Evolutionary conservation across 176 grass and related monocot genomes (phyloP).

Genomic region (Pharus latifolius): DNA sequence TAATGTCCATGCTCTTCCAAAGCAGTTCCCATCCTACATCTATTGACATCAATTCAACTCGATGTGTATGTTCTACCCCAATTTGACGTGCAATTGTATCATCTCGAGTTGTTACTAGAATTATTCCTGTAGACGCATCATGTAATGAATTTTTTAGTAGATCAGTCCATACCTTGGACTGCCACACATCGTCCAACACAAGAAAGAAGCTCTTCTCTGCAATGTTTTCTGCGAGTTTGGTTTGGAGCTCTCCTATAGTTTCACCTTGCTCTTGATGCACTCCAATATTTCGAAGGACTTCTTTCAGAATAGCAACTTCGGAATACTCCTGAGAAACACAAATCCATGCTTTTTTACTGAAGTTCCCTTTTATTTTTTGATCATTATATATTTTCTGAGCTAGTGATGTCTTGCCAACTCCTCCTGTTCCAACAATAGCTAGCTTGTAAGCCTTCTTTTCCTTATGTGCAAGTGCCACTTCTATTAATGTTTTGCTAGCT

Average conservation of each 20-base stretch:
- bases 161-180: conserved; percentile 1
- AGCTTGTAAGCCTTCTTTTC: not conserved
- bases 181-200: conserved; percentile 40
- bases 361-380: not conserved
- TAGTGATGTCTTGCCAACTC: conserved; percentile 38
- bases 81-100: conserved; percentile 6
- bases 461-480: not conserved
- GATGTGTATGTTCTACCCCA: not conserved
- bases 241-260: not conserved
- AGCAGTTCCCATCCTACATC: conserved; percentile 21
- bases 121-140: not conserved
- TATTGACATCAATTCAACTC: conserved; percentile 18
- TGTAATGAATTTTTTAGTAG: conserved; percentile 8
- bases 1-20: conserved; percentile 14
- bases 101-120: conserved; percentile 28
- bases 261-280: not conserved
- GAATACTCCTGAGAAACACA: conserved; percentile 10
- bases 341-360: conserved; percentile 5
- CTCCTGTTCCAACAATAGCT: conserved; percentile 18
- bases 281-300: not conserved
- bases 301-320: not conserved
- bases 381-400: conserved; percentile 33
- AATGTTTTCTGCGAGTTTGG: not conserved
- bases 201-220: conserved; percentile 13
- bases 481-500: not conserved